Base-by-base conservation (phyloP, 2,329 filamentous ascomycete genomes). In the Claviceps sorghi region DNA sequence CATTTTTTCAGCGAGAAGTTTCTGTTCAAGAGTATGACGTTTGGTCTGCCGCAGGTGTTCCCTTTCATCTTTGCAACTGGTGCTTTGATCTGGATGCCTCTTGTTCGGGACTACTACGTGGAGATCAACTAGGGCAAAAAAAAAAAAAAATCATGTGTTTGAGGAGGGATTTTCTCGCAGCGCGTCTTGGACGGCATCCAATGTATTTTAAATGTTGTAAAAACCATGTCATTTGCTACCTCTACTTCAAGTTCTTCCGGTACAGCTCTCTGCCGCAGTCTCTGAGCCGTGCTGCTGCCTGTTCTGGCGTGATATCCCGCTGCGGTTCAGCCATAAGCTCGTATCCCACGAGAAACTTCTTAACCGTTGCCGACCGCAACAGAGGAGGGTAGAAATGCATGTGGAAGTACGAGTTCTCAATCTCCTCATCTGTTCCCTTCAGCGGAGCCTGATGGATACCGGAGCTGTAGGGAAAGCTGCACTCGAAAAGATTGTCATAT, bases 311-410 rank as follows among this genome's bases (percentile, higher is more conserved):
- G 61, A 98, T 97, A 65, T 98, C 93, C 54, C 93, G 80, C 69
- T 98, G 93, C n/a, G 93, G 91, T 71, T 98, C 93, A 1, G 87
- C 93, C 80, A 98, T 81, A 70, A 98, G 77, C 70, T 98, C 93
- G 65, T 95, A 97, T 0, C 93, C 93, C 36, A 98, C 93, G 50
- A 97, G 69, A 70, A 97, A 98, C 72, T 98, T 98, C 60, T 87
- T 83, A 47, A 98, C 90, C 0, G 89, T 95, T 2, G 93, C 90
- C 47, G 89, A 95, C 53, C 93, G 82, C 57, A 98, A 75, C 47
- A 98, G 75, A 13, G 93, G 93, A 43, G 93, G 93, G 67, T 96
- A 97, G 69, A 98, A 98, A 71, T 98, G 93, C 73, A 98, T 84
- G 68, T 98, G 93, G 64, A 98, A 82, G 69, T 95, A 91, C 59